phyloP scores from a whole-genome alignment of 805 yeast genomes.

The Wickerhamomyces tratensis region DNA sequence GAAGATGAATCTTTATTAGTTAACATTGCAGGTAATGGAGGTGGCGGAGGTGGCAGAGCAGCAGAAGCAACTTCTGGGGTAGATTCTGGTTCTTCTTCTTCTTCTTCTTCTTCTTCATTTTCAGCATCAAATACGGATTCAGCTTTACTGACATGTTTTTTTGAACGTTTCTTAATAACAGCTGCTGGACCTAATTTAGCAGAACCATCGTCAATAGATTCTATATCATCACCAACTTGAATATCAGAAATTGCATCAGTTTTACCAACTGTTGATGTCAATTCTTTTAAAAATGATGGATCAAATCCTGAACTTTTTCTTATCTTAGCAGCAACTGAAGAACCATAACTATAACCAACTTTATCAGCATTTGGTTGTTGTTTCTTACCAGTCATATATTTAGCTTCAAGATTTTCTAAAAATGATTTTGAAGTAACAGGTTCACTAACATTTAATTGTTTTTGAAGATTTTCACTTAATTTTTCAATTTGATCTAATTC shows the following conservation, averaged over 20 bases:
- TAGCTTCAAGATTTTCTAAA: conserved; percentile 28
- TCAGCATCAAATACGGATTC: too few species aligned
- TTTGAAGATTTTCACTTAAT: conserved; percentile 13
- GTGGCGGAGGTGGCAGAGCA: too few species aligned
- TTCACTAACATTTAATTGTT: conserved; percentile 5
- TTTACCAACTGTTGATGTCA: conserved; percentile 38
- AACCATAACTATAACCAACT: conserved; percentile 11
- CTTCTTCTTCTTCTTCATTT: too few species aligned
- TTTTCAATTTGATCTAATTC: conserved; percentile 23
- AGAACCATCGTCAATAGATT: conserved; percentile 4
- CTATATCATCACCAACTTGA: conserved; percentile 1
- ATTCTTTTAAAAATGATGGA: conserved; percentile 44
- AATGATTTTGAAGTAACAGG: conserved; percentile 13
- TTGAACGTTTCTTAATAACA: conserved; percentile 3
- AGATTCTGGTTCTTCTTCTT: too few species aligned
- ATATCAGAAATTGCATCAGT: conserved; percentile 15
- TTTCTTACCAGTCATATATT: conserved; percentile 35
- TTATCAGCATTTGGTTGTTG: conserved; percentile 9
- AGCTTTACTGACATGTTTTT: conserved; percentile 2
- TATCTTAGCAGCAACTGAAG: conserved; percentile 17
- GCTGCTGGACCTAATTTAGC: background rate
- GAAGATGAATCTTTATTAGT: too few species aligned
- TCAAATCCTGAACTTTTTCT: conserved; percentile 27
- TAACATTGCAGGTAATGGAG: too few species aligned
- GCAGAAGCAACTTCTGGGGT: too few species aligned